phyloP scores from a whole-genome alignment of 768 basidiomycete species.

The Psilocybe azurescens region DNA sequence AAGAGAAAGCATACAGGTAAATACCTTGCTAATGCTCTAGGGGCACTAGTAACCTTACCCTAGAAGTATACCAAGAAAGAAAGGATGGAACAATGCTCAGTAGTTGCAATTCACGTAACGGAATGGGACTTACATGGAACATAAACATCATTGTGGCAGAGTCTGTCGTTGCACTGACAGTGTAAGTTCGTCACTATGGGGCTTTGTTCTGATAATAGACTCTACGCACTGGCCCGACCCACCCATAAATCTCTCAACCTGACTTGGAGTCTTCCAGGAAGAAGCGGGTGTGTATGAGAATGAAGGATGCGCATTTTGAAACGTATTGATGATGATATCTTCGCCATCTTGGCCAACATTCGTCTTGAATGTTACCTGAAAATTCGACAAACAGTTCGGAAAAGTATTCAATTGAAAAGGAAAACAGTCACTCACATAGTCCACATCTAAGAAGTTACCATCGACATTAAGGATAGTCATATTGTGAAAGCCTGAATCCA shows the following conservation, averaged over 20 bases:
- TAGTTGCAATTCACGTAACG: background rate
- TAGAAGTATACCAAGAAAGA: background rate
- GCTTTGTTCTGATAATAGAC: background rate
- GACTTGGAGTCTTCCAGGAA: conserved; percentile 15
- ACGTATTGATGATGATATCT: conserved; percentile 27
- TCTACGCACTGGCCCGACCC: conserved; percentile 18
- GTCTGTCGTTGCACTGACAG: conserved; percentile 14
- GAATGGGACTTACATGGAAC: conserved; percentile 17
- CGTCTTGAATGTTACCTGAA: conserved; percentile 24
- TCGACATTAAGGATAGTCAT: conserved; percentile 25
- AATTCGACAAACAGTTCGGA: background rate
- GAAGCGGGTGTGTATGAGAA: conserved; percentile 26
- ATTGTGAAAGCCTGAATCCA: conserved; percentile 18
- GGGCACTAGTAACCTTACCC: background rate
- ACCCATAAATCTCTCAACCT: conserved; percentile 12
- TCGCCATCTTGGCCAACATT: conserved; percentile 25
- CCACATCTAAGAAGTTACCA: conserved; percentile 40
- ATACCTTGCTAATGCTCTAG: too few relatives aligned
- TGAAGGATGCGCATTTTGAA: conserved; percentile 27
- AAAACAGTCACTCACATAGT: conserved; percentile 34
- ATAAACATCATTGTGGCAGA: conserved; percentile 13
- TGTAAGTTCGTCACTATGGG: background rate
- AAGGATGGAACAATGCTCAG: background rate
- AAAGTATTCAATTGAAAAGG: background rate
- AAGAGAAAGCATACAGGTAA: background rate